Conservation (phyloP, 2,329 filamentous ascomycete species). For the Xylariaceae sp. region DNA sequence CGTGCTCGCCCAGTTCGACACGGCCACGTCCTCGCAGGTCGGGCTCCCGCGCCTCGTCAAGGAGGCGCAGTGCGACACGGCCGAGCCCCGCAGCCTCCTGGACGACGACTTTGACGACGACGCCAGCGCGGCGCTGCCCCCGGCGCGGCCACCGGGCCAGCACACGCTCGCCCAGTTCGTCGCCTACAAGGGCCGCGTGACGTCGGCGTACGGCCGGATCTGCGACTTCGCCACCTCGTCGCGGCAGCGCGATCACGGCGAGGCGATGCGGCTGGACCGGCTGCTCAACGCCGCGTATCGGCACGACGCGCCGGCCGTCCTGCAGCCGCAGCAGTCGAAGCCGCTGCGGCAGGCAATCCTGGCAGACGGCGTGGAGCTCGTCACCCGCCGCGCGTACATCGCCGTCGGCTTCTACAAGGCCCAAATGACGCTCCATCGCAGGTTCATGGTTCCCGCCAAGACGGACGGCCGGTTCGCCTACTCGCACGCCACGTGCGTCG, state of each 20-base stretch:
- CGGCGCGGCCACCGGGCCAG: slow-evolving; percentile 22
- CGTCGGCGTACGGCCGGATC: slow-evolving; percentile 19
- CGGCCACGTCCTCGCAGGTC: slow-evolving; percentile 35
- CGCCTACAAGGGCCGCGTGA: slow-evolving; percentile 19
- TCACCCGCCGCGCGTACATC: too few relatives aligned
- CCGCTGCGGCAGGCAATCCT: slow-evolving; percentile 42
- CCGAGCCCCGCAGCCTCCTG: slow-evolving; percentile 33
- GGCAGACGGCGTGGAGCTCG: slow-evolving; percentile 41
- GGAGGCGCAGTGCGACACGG: slow-evolving; percentile 31
- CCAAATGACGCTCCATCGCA: slow-evolving; percentile 45
- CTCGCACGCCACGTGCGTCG: slow-evolving; percentile 37
- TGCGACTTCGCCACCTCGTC: slow-evolving; percentile 13
- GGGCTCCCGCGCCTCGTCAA: slow-evolving; percentile 37
- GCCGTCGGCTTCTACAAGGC: slow-evolving; percentile 46
- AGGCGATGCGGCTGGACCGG: slow-evolving; percentile 13
- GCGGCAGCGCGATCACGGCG: slow-evolving; percentile 7
- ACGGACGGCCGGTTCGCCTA: slow-evolving; percentile 29
- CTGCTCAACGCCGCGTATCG: slow-evolving; percentile 21
- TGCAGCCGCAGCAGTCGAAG: too few relatives aligned
- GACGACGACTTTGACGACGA: slow-evolving; percentile 34
- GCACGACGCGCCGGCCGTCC: too few relatives aligned
- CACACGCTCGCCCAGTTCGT: slow-evolving; percentile 18
- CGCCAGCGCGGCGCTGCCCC: slow-evolving; percentile 25
- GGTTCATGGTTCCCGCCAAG: slow-evolving; percentile 33
- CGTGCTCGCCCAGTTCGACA: slow-evolving; percentile 31